Evolutionary conservation across 345 rosid species (phyloP).

Genomic region (Eucalyptus pauciflora): DNA sequence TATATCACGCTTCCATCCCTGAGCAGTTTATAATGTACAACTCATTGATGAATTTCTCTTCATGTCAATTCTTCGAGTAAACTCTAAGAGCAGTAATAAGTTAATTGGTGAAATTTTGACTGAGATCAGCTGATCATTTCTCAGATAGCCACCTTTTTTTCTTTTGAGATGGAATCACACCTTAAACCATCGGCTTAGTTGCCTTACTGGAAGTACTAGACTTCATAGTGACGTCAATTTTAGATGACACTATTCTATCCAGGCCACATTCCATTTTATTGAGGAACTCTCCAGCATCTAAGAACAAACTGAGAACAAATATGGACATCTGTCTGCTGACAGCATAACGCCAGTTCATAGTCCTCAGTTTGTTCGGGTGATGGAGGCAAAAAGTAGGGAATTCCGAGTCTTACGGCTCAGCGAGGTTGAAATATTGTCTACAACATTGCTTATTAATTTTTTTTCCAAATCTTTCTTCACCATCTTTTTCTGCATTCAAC

Average conservation of each 20-base stretch:
- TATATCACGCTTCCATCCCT: constrained; percentile 86
- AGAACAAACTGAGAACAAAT: not conserved
- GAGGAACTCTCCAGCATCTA: not conserved
- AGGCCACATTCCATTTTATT: not conserved
- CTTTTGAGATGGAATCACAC: not conserved
- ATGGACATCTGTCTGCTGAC: not conserved
- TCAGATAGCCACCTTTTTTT: not conserved
- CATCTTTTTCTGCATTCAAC: not conserved
- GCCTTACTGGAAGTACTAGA: not conserved
- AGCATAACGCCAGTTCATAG: not conserved
- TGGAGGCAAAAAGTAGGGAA: not conserved
- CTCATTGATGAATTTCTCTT: not conserved
- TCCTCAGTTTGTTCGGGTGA: not conserved
- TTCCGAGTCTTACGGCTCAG: not conserved
- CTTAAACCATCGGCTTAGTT: not conserved
- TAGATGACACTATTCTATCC: not conserved
- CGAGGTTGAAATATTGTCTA: not conserved
- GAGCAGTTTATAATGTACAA: not conserved
- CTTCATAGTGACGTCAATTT: not conserved
- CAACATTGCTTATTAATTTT: not conserved
- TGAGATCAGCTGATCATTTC: not conserved
- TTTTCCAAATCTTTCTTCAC: not conserved
- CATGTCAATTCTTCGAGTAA: not conserved
- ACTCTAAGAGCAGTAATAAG: not conserved
- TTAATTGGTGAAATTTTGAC: not conserved